Conservation (phyloP, 352 stramenopile species). For the Phytophthora megakarya region DNA sequence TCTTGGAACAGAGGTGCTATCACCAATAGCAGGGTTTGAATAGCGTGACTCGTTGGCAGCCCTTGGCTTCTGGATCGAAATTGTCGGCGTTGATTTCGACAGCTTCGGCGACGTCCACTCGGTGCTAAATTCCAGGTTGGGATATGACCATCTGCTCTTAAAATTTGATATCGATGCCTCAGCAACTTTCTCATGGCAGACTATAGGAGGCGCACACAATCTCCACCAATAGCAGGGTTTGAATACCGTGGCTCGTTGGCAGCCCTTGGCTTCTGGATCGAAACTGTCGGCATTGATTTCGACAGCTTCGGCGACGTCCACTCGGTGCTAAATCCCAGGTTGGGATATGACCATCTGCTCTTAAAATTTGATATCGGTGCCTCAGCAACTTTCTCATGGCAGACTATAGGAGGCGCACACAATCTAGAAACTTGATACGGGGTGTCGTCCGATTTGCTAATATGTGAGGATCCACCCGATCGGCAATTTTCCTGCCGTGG, state of each 20-base stretch:
- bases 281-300: constrained; percentile 17
- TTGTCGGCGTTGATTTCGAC: constrained; percentile 19
- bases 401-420: constrained; percentile 14
- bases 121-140: constrained; percentile 1
- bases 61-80: constrained; percentile 16
- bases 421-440: constrained; percentile 2
- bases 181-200: not conserved
- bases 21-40: not conserved
- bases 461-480: not conserved
- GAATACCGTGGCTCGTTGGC: not conserved
- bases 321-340: constrained; percentile 3
- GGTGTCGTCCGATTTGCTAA: not conserved
- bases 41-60: not conserved
- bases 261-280: constrained; percentile 16
- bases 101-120: constrained; percentile 19
- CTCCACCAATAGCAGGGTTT: not conserved
- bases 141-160: constrained; percentile 8
- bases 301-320: constrained; percentile 18
- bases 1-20: not conserved
- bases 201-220: constrained; percentile 18
- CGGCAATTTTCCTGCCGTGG: not conserved
- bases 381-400: not conserved
- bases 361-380: not conserved
- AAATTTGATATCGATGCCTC: not conserved
- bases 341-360: constrained; percentile 10